A percentile compares a stretch with the other conserved stretches of the same genome.
Conservation (phyloP, 1,284 basidiomycete species). For the Sparassis latifolia region DNA sequence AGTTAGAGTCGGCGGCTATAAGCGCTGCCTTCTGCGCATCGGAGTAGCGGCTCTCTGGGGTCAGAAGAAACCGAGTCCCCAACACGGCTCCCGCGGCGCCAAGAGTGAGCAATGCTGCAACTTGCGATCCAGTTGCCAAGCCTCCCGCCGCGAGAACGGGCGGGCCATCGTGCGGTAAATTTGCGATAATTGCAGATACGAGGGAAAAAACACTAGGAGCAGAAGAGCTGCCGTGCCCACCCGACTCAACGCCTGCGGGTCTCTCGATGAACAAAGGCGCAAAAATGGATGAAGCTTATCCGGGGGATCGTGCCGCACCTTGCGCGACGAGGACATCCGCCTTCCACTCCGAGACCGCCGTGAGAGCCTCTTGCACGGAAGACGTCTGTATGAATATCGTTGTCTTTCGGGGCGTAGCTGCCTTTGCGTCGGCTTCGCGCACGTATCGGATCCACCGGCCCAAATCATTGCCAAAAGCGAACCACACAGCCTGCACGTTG, state of each 20-base stretch:
- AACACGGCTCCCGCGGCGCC: constrained; percentile 62
- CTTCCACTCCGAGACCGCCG: constrained; percentile 54
- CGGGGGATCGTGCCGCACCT: constrained; percentile 35
- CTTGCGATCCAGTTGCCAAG: constrained; percentile 45
- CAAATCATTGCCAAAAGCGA: constrained; percentile 59
- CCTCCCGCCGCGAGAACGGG: constrained; percentile 60
- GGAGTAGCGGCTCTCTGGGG: constrained; percentile 57
- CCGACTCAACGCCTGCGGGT: background rate
- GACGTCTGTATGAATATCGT: constrained; percentile 58
- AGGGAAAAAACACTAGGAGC: constrained; percentile 3
- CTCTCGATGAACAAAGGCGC: constrained; percentile 1
- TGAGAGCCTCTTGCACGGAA: constrained; percentile 49
- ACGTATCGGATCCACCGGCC: constrained; percentile 54
- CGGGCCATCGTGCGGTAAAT: constrained; percentile 30
- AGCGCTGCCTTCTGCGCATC: constrained; percentile 51
- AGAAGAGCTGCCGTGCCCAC: constrained; percentile 3
- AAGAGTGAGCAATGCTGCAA: constrained; percentile 57
- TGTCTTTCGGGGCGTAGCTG: constrained; percentile 31
- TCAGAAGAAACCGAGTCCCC: constrained; percentile 68
- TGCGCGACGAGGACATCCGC: constrained; percentile 71
- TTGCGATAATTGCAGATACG: constrained; percentile 17
- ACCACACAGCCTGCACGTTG: constrained; percentile 61
- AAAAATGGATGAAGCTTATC: constrained; percentile 1
- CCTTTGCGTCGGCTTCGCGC: constrained; percentile 43
- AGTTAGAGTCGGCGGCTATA: constrained; percentile 38